Conservation (phyloP, 306 rosid genomes). For the Cucurbita pepo region DNA sequence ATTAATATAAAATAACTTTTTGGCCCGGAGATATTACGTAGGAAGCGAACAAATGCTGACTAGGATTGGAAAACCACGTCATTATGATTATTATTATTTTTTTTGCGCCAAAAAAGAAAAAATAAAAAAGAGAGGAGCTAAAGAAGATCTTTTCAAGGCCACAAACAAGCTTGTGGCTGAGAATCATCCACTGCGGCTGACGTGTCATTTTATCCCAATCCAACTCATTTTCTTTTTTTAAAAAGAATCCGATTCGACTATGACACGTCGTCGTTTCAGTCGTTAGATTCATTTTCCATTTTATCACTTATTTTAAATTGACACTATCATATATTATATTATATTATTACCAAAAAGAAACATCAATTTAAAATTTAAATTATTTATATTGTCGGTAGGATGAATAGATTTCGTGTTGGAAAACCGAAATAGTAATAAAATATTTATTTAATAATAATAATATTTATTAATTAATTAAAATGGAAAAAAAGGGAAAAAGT, state of each 20-base stretch:
- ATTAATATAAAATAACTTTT: background rate
- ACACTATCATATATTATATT: background rate
- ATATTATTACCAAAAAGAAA: background rate
- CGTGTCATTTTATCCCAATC: conserved; percentile 19
- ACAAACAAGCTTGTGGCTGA: conserved; percentile 38
- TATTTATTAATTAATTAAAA: background rate
- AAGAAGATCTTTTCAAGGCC: conserved; percentile 17
- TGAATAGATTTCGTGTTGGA: background rate
- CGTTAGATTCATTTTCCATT: background rate
- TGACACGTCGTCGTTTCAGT: background rate
- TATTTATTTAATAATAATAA: background rate
- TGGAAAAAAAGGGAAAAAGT: background rate
- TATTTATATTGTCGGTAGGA: background rate
- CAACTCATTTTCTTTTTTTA: background rate
- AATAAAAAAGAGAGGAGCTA: background rate
- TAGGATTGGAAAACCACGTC: background rate
- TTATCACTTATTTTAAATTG: background rate
- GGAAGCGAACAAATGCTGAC: background rate
- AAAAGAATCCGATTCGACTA: background rate
- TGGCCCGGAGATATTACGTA: background rate
- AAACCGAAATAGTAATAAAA: background rate
- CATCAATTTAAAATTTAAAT: background rate
- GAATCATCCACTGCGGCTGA: conserved; percentile 13
- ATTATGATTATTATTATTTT: background rate
- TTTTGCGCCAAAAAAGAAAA: background rate